Base-by-base conservation (phyloP, 768 basidiomycete genomes). In the Leccinum ochraceum region DNA sequence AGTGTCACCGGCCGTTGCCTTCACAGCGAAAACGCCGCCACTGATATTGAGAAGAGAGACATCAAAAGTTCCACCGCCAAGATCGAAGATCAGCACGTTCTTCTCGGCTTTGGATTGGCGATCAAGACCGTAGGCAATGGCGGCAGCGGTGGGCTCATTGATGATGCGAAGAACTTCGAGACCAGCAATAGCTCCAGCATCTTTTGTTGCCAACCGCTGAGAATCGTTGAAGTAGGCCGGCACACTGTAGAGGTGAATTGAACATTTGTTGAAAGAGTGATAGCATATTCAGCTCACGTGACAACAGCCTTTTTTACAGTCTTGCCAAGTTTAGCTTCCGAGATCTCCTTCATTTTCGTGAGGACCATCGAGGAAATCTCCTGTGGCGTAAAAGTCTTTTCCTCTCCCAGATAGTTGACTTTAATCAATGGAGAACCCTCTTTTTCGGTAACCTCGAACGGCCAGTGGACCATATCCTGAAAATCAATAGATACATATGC, bases 301-400 rank as follows among this genome's bases (percentile, higher is more conserved):
- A 99, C 89, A 65, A 99, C 97, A 58, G 97, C 97, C 82, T 98
- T 98, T 81, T 94, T 95, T 77, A 98, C 94, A 52, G 89, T 88
- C 84, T 95, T 96, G 70, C 97, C 95, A 68, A 99, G 91, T 80
- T 99, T 98, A 66, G 96, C 94, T 81, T 99, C 97, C 50, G 96
- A 94, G 70, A 95, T 97, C 78, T 98, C 97, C 86, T 97, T 98
- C 95, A 99, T 98, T 83, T 99, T 99, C 65, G 83, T 85, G 70
- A 99, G 88, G 69, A 99, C 97, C 97, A 98, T 99, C 65, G 97
- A 92, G n/a, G 97, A 99, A 74, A 99, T 95, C 79, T 99, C 97
- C 80, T 95, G 95, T 58, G 94, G 97, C 69, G 89, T 94, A 83
- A 98, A 98, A 60, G 89, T 90, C 81, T 98, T 98, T 66, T 90